Base-by-base conservation (phyloP, 805 yeast species). In the Candida berthetii region DNA sequence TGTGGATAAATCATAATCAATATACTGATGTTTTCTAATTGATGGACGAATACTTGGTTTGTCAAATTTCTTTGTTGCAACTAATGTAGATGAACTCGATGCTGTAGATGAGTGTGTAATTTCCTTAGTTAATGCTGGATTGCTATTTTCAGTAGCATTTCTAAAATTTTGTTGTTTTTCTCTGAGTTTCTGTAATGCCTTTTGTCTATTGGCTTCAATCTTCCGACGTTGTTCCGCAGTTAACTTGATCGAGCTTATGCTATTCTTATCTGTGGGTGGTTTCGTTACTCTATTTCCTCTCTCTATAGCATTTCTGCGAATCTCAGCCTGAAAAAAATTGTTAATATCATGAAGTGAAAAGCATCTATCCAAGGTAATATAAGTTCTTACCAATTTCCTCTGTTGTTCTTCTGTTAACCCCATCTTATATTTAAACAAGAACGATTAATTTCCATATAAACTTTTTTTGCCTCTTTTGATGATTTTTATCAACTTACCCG, bases 1-100 rank as follows among this genome's bases (percentile, higher is more conserved):
- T n/a, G 88, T 84, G 3, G 97, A 76, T 50, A 93, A 76, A 62
- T 93, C 97, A 60, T 80, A 86, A 45, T 85, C 93, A 25, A 85
- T 85, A 55, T 84, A 85, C 50, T 84, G 89, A 28, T 72, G 68
- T 39, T 72, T 76, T 43, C 72, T 68, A 22, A 84, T 74, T 16
- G 74, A 65, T 1, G 80, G 81, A 17, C 64, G 49, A 25, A 64
- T 61, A 41, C 59, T 50, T 4, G 29, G n/a, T 4, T 27, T 27
- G 31, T 50, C 60, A 18, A 50, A 43, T 10, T 58, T 58, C 35
- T 54, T 42, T 28, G 51, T 55, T 20, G 36, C 25, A 22, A 47
- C 14, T 3, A 34, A 45, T 40, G 38, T 37, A 39, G 31, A 34
- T 35, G 18, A 17, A 25, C 40, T 14, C 16, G 20, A 32, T 8